Percentiles rank a stretch among this genome's conserved stretches.
Evolutionary conservation across 768 basidiomycete species (phyloP).

Genomic region (Pleurotus salmoneostramineus): DNA sequence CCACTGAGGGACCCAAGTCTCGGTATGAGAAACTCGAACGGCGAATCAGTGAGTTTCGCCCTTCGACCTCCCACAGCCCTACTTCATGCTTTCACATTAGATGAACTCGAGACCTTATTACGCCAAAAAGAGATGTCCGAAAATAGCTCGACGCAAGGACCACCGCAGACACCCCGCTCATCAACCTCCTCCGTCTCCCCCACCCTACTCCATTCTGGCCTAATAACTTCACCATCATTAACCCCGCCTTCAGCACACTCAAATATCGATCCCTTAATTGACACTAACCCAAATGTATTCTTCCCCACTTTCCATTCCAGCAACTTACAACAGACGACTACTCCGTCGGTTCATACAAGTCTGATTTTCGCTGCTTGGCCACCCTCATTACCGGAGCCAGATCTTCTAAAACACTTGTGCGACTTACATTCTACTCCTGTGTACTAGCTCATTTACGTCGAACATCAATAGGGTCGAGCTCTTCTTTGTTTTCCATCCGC

Average conservation of each 20-base stretch:
- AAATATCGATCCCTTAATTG: not conserved
- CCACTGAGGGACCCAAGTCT: constrained; percentile 51
- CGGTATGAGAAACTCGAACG: constrained; percentile 62
- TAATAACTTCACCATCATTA: not conserved
- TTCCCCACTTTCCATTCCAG: no score
- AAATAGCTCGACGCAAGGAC: constrained; percentile 5
- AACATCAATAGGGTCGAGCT: constrained; percentile 53
- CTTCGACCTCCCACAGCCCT: not conserved
- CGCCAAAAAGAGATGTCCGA: constrained; percentile 47
- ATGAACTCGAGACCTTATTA: constrained; percentile 65
- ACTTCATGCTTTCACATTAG: constrained; percentile 25
- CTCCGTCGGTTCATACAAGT: not conserved
- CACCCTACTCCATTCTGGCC: not conserved
- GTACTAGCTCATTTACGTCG: not conserved
- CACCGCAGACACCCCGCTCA: constrained; percentile 11
- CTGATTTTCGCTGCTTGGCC: constrained; percentile 48
- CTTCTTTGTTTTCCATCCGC: constrained; percentile 78
- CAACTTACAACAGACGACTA: no score
- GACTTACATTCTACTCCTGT: constrained; percentile 17
- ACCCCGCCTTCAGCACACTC: not conserved
- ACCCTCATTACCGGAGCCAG: constrained; percentile 53
- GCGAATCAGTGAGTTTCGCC: constrained; percentile 53
- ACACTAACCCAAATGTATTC: not conserved
- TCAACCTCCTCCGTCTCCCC: constrained; percentile 4
- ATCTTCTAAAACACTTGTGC: constrained; percentile 63